Base-by-base conservation (phyloP, 805 yeast genomes). In the Ogataea naganishii region DNA sequence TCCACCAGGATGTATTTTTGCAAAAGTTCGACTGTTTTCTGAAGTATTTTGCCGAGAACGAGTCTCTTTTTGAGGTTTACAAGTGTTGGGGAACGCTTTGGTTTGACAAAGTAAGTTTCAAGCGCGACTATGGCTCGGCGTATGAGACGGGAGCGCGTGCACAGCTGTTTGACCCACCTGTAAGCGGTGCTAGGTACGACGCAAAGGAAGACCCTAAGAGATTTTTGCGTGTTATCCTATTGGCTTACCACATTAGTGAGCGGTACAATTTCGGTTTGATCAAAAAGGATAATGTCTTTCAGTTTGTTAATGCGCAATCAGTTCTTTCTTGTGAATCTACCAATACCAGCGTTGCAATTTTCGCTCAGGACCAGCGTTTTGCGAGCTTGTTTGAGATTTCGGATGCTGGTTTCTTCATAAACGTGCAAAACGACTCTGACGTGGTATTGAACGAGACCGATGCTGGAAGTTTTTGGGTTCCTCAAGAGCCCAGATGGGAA, bases 41-140 rank as follows among this genome's bases (percentile, higher is more conserved):
- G n/a, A 58, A 62, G 4, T 50, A 66, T 39, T 75, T 73, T 41
- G 65, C 72, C 38, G 61, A 69, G 28, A 66, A 71, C 47, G 89
- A 80, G 47, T 69, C 62, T 25, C 56, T 81, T 29, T 74, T 81
- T 24, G 94, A 82, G 52, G 80, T 76, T 14, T 81, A 88, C 88
- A 77, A 76, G 47, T 75, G 86, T 44, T 80, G 89, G 85, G 94
- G 94, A 2, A 70, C 85, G 0, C 49, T 82, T 24, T 81, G 92
- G 89, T 82, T 72, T 53, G 88, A 81, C 51, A 57, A 59, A 16
- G 59, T 81, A 23, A 46, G 59, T 11, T 49, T 63, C 25, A 80
- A 79, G 44, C 60, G 58, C 4, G 81, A 75, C 39, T 69, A 66
- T 39, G 55, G 55, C 23, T 67, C 60, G 27, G 55, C 62, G 20